These are phyloP conservation scores for Solanum pennellii DNA, from an alignment of 257 asterid genomes.

Conservation along the genomic window DNA sequence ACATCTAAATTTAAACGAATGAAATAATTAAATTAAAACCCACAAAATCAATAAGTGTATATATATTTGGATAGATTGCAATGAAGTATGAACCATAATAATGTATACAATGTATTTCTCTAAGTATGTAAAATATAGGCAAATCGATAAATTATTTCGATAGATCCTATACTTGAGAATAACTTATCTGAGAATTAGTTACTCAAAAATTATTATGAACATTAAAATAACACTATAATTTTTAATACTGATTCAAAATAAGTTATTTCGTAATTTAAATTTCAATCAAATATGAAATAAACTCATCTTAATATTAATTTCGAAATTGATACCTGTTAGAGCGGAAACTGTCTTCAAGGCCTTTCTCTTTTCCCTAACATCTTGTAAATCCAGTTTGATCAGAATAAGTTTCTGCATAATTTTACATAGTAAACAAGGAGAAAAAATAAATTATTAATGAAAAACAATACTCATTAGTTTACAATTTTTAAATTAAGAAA, in stretches of 20 bases:
- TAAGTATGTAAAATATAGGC: neutral
- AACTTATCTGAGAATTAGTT: no score
- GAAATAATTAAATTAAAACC: neutral
- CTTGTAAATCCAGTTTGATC: constrained; percentile 41
- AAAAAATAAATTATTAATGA: neutral
- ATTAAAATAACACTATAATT: no score
- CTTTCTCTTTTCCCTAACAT: constrained; percentile 37
- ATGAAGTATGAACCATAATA: neutral
- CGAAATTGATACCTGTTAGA: constrained; percentile 20
- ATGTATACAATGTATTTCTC: neutral
- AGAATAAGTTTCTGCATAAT: constrained; percentile 35
- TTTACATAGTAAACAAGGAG: neutral
- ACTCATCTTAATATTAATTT: no score
- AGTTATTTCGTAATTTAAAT: neutral
- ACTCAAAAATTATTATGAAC: neutral
- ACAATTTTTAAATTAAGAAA: neutral
- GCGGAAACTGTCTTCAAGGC: constrained; percentile 53
- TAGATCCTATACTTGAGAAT: no score
- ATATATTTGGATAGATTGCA: neutral
- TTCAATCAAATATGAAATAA: no score
- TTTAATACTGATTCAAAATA: neutral
- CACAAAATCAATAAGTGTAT: neutral
- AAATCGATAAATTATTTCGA: neutral
- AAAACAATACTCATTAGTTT: neutral
- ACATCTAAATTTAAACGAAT: neutral